Base-by-base conservation (phyloP, 495 filamentous ascomycete species). In the Apodospora peruviana region DNA sequence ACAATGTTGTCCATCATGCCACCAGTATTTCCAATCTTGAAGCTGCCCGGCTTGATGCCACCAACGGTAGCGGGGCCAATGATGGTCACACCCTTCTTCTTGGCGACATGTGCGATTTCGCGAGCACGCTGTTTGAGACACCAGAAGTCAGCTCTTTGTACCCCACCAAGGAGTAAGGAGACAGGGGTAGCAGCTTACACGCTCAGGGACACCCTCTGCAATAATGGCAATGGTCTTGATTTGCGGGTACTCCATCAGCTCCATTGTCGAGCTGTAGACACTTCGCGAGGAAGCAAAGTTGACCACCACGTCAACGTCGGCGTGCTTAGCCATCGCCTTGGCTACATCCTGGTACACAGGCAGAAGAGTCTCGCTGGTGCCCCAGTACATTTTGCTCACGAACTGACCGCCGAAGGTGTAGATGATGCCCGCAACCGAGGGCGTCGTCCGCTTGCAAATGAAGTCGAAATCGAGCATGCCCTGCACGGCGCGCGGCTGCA, bases 1-100 rank as follows among this genome's bases (percentile, higher is more conserved):
- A 98, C 93, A 61, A 98, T 98, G 81, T 98, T 98, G 82, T 98
- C 93, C 93, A 98, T 98, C 93, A 98, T 98, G 72, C 93, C 93
- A 82, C 93, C 93, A 54, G 93, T 98, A 81, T 98, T 98, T 71
- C 93, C 93, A 55, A 98, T 98, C 83, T 97, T 98, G 83, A 87
- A 98, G 65, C 87, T 85, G 72, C 93, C 94, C 51, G 93, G 93
- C 82, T 98, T 98, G 79, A 98, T 96, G 64, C 93, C 93, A 82
- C 93, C 93, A 53, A 98, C 93, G 47, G 93, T 98, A 50, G 93
- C 93, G 52, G 93, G 93, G 47, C 93, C 93, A 63, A 98, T 96
- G 73, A 98, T 98, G 62, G 91, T 96, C 68, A 98, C 88, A 43
- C 91, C 91, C 83, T 96, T 98, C 82, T 96, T 90, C 73, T 90